Conservation (phyloP, 352 stramenopile genomes). For the Aphanomyces cochlioides region DNA sequence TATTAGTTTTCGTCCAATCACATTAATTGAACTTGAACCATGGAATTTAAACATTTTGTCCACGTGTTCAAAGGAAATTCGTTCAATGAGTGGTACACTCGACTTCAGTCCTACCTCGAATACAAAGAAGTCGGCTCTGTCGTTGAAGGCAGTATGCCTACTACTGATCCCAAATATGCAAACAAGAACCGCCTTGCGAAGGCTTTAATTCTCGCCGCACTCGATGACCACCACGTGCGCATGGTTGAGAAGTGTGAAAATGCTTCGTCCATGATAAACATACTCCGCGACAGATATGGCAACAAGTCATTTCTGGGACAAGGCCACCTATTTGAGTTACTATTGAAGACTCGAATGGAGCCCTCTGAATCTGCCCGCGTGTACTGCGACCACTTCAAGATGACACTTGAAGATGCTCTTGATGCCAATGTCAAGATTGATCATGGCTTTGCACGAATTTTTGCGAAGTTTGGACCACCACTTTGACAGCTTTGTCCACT, state of each 20-base stretch:
- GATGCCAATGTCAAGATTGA: not conserved
- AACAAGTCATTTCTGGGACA: conserved; percentile 1
- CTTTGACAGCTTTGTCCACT: not conserved
- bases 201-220: not conserved
- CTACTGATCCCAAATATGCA: not conserved
- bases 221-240: not conserved
- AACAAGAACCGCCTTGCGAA: not conserved
- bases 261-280: not conserved
- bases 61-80: conserved; percentile 2
- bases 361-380: not conserved
- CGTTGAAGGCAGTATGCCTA: not conserved
- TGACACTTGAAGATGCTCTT: not conserved
- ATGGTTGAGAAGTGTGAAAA: not conserved
- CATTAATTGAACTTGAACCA: conserved; percentile 3
- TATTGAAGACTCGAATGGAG: not conserved
- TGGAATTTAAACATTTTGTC: conserved; percentile 13
- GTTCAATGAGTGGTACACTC: not conserved
- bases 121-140: not conserved
- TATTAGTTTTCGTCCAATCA: not conserved
- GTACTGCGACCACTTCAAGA: conserved; percentile 5
- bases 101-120: not conserved
- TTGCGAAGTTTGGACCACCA: not conserved
- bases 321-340: not conserved
- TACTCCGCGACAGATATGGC: not conserved
- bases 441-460: not conserved